Percentiles rank a stretch among this genome's conserved stretches.
phyloP scores from a whole-genome alignment of 768 basidiomycete genomes.

The Amanita polypyramis region DNA sequence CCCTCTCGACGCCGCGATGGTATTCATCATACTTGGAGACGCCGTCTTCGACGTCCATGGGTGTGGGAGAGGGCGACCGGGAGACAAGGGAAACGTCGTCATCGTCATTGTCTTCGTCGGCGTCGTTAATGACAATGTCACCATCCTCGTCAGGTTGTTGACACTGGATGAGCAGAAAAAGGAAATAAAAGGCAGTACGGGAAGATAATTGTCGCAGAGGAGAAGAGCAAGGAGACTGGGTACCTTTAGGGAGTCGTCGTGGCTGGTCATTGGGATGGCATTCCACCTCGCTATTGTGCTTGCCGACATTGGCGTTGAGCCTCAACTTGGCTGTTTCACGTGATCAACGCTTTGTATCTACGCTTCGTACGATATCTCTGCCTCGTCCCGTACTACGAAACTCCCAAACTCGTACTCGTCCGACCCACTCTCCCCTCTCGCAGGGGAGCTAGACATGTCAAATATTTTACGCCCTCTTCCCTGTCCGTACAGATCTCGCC shows the following conservation, averaged over 20 bases:
- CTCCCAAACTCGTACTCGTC: slow-evolving; percentile 68
- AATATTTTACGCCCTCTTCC: slow-evolving; percentile 16
- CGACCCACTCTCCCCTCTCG: slow-evolving; percentile 33
- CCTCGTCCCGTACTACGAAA: slow-evolving; percentile 76
- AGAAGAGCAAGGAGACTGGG: slow-evolving; percentile 39
- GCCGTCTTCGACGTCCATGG: slow-evolving; percentile 40
- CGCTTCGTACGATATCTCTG: slow-evolving; percentile 42
- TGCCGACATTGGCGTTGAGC: slow-evolving; percentile 41
- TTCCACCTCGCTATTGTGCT: slow-evolving; percentile 64
- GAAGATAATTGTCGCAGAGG: slow-evolving; percentile 24
- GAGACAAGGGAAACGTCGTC: slow-evolving; percentile 68
- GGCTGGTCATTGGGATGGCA: slow-evolving; percentile 41
- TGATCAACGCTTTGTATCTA: neutral
- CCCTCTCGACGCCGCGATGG: slow-evolving; percentile 36
- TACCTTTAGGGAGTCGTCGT: slow-evolving; percentile 49
- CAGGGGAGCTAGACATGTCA: slow-evolving; percentile 51
- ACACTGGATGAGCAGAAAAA: slow-evolving; percentile 48
- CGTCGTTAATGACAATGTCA: slow-evolving; percentile 26
- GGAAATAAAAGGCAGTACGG: slow-evolving; percentile 46
- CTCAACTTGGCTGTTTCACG: neutral
- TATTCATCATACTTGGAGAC: slow-evolving; percentile 60
- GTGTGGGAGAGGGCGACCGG: slow-evolving; percentile 65
- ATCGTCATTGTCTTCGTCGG: slow-evolving; percentile 43
- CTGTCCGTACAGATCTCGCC: slow-evolving; percentile 33
- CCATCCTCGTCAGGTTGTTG: slow-evolving; percentile 41